A percentile compares a stretch with the other conserved stretches of the same genome.
These are phyloP conservation scores for Tilletia caries DNA, from an alignment of 1,284 basidiomycete genomes.

Conservation along the genomic window DNA sequence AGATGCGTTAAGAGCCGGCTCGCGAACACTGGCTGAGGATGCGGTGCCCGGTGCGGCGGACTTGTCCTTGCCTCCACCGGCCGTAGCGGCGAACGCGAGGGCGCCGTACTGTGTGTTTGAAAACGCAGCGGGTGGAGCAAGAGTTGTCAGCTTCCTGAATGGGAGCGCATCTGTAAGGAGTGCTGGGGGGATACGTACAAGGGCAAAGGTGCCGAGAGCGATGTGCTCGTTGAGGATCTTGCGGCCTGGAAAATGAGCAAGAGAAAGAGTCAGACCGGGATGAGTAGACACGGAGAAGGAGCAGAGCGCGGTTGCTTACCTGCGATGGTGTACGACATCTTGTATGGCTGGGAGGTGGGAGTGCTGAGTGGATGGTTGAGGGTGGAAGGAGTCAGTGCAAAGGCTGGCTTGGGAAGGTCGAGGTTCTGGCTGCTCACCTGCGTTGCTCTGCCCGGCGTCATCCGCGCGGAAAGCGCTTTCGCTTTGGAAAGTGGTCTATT, in stretches of 20 bases:
- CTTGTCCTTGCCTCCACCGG: conserved; percentile 26
- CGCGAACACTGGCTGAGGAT: conserved; percentile 20
- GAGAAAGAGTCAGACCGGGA: neutral
- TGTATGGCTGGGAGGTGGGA: too few relatives aligned
- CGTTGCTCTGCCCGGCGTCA: too few relatives aligned
- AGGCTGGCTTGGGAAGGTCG: neutral
- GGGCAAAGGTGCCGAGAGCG: conserved; percentile 36
- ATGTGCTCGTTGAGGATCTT: conserved; percentile 51
- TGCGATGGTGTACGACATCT: conserved; percentile 50
- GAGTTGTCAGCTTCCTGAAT: too few relatives aligned
- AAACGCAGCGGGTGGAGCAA: conserved; percentile 15
- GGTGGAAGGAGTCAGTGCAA: too few relatives aligned
- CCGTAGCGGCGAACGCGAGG: conserved; percentile 22
- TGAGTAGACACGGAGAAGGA: neutral
- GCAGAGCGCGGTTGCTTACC: conserved; percentile 27
- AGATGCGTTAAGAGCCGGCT: conserved; percentile 37
- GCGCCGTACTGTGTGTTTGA: conserved; percentile 25
- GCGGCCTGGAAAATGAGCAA: conserved; percentile 20
- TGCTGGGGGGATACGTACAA: neutral
- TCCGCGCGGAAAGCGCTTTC: too few relatives aligned
- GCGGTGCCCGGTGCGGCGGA: conserved; percentile 15
- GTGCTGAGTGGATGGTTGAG: neutral
- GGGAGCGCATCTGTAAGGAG: too few relatives aligned
- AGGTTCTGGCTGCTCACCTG: neutral
- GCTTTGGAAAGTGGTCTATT: neutral